Base-by-base conservation (phyloP, 164 flowering plant genomes). In the Litsea cubeba region DNA sequence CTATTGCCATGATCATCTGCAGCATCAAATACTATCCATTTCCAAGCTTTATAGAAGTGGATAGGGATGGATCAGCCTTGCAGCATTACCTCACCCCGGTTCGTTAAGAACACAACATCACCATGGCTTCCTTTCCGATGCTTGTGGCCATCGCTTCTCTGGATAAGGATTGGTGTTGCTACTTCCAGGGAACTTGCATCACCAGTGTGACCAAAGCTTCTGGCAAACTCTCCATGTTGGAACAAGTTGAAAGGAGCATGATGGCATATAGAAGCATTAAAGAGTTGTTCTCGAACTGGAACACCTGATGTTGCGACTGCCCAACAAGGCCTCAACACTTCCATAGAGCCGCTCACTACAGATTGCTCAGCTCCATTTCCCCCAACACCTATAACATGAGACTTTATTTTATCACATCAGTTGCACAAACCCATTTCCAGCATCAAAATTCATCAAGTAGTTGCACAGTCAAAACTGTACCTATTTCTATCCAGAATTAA, bases 271-370 rank as follows among this genome's bases (percentile, higher is more conserved):
- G 97, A 92, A 64, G 90, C 99, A 88, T 96, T 96, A 73, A 96
- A 94, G 54, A 94, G 97, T 75, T 92, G 97, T 72, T 96, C 98
- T 51, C 97, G 85, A 17, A 92, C 94, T 58, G 98, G 97, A 12
- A 96, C 98, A 64, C 99, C 99, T 60, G 97, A 94, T 49, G 97
- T 92, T 72, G 99, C 97, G 68, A 92, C 85, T 62, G 99, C 99
- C 98, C 97, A 96, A 80, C 99, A 96, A 26, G 99, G 98, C 40
- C 86, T 84, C 49, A 96, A 83, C 63, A 96, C 95, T 77, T 96
- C 99, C 97, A 90, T 94, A 51, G 99, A 96, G 78, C 98, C 98
- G 81, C 92, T 94, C 20, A 91, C 89, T 78, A 96, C 94, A 76
- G 92, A 89, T 83, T 86, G 89, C 74, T 94, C 97, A 67, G 90